Conservation (phyloP, 352 stramenopile genomes). For the Globisporangium alternatum region DNA sequence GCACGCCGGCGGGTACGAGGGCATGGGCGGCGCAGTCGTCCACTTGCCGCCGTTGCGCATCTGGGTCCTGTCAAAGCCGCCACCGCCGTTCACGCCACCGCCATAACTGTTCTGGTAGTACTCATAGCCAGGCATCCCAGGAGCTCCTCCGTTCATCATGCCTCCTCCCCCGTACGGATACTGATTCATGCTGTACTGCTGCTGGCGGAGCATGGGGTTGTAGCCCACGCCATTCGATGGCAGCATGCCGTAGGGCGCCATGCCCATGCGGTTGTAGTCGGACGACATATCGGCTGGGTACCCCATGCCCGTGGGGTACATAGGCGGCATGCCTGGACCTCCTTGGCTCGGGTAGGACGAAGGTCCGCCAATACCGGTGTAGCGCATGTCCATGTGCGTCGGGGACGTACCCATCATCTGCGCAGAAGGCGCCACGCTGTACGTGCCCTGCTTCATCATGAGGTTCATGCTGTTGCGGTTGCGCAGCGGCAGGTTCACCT, state of each 20-base stretch:
- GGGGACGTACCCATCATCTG: constrained; percentile 20
- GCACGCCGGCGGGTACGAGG: constrained; percentile 68
- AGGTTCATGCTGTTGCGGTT: constrained; percentile 37
- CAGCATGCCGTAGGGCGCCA: constrained; percentile 25
- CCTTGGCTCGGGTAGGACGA: constrained; percentile 21
- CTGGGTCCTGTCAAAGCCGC: constrained; percentile 44
- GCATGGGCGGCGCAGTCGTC: constrained; percentile 66
- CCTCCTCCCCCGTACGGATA: constrained; percentile 46
- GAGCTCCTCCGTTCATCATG: constrained; percentile 11
- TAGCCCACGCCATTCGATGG: constrained; percentile 16
- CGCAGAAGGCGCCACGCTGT: constrained; percentile 25
- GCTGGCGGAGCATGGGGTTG: constrained; percentile 25
- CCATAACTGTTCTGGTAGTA: constrained; percentile 32
- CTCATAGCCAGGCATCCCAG: constrained; percentile 35
- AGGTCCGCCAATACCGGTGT: background rate
- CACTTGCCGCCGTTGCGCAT: constrained; percentile 59
- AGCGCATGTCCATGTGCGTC: constrained; percentile 17
- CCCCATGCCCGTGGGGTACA: constrained; percentile 36
- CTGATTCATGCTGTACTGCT: constrained; percentile 36
- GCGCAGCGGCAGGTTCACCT: constrained; percentile 64
- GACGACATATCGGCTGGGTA: constrained; percentile 23
- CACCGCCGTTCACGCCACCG: constrained; percentile 28
- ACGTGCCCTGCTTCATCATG: constrained; percentile 43
- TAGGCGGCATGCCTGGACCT: constrained; percentile 19
- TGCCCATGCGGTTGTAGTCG: constrained; percentile 26